Percentiles rank a stretch among this genome's conserved stretches.
Conservation (phyloP, 805 yeast genomes). For the Monosporozyma yasuniensis region DNA sequence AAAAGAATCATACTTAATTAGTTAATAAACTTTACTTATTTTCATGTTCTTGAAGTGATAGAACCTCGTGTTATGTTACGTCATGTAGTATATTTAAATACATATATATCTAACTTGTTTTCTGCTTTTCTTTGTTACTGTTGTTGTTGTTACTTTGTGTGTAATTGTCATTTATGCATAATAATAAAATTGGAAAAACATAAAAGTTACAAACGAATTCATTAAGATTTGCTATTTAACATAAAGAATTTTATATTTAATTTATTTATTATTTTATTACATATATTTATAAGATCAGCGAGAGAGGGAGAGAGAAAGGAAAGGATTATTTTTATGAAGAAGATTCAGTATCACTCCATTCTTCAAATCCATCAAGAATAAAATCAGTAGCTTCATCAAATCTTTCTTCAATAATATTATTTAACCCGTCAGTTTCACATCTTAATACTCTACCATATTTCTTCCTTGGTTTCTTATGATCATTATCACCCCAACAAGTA, state of each 20-base stretch:
- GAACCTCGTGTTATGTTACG: not conserved
- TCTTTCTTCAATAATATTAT: constrained; percentile 68
- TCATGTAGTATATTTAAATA: not conserved
- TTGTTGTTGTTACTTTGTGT: not conserved
- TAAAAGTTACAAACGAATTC: not conserved
- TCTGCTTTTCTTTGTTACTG: not conserved
- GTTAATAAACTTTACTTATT: not conserved
- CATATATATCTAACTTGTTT: not conserved
- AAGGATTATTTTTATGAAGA: not conserved
- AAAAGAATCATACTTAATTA: not conserved
- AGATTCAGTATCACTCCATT: constrained; percentile 39
- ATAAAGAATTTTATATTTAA: not conserved
- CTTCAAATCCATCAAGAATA: constrained; percentile 70
- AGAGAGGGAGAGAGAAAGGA: not conserved
- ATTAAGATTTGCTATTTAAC: not conserved
- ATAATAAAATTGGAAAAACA: not conserved
- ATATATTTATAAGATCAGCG: not conserved
- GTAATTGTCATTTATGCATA: not conserved
- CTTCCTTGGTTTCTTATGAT: constrained; percentile 68
- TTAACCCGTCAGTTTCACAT: constrained; percentile 62
- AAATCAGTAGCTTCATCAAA: constrained; percentile 83
- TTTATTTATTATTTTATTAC: too few species aligned
- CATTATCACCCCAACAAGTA: constrained; percentile 65
- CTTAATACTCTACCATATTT: constrained; percentile 85
- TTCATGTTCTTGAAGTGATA: not conserved